These are phyloP conservation scores for Verticillium longisporum DNA, from an alignment of 2,329 filamentous ascomycete species.

Conservation along the genomic window DNA sequence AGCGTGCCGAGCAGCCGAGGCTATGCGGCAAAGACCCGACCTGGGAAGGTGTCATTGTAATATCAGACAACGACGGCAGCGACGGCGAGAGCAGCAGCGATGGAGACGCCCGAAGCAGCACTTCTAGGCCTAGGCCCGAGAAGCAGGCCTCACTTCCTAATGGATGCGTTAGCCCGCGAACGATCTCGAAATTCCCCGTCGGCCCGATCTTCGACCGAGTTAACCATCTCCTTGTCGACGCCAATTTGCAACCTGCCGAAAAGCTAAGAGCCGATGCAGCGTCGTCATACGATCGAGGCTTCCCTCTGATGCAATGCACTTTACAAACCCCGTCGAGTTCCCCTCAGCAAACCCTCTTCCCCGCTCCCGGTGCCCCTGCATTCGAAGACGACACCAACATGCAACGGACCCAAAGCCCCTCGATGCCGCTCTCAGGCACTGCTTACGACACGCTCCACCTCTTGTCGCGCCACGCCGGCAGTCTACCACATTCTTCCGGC, in stretches of 20 bases:
- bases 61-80: background rate
- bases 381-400: background rate
- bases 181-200: background rate
- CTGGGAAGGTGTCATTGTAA: background rate
- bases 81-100: background rate
- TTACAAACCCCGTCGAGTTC: background rate
- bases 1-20: background rate
- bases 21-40: background rate
- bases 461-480: background rate
- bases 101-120: background rate
- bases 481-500: background rate
- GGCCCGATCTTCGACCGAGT: background rate
- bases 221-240: background rate
- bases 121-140: background rate
- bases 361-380: background rate
- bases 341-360: slow-evolving; percentile 2
- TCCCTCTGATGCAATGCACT: background rate
- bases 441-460: background rate
- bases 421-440: background rate
- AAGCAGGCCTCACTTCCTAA: background rate
- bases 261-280: background rate
- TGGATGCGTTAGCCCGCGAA: background rate
- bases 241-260: background rate
- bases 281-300: background rate
- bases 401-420: background rate